Conservation (phyloP, 1,139 yeast species). For the Blastobotrys serpentis region DNA sequence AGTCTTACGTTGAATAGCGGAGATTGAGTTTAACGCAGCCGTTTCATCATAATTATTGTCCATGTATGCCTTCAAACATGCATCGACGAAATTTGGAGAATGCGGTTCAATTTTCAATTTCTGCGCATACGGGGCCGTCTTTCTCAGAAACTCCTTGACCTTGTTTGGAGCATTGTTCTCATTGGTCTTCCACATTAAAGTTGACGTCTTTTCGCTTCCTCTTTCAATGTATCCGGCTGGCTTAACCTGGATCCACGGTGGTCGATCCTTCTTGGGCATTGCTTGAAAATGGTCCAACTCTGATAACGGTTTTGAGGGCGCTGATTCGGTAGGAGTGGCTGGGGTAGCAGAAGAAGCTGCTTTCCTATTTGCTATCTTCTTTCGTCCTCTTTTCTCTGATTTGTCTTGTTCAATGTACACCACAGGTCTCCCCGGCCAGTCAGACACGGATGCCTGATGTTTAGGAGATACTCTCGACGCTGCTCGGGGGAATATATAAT, state of each 20-base stretch:
- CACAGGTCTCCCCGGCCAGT: slow-evolving; percentile 65
- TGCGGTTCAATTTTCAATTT: slow-evolving; percentile 48
- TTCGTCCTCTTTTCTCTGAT: slow-evolving; percentile 16
- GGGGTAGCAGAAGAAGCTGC: background rate
- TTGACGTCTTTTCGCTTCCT: slow-evolving; percentile 73
- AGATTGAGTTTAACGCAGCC: slow-evolving; percentile 45
- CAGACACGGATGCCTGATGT: slow-evolving; percentile 70
- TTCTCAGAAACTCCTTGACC: slow-evolving; percentile 55
- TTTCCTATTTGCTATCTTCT: slow-evolving; percentile 7
- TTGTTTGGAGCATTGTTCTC: slow-evolving; percentile 25
- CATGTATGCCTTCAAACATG: slow-evolving; percentile 56
- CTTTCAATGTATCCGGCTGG: slow-evolving; percentile 85
- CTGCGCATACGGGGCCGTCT: slow-evolving; percentile 58
- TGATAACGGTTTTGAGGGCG: slow-evolving; percentile 29
- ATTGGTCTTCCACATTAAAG: slow-evolving; percentile 63
- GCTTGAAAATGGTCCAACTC: slow-evolving; percentile 32
- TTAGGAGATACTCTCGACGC: slow-evolving; percentile 74
- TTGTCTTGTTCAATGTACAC: slow-evolving; percentile 57
- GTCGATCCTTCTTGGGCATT: slow-evolving; percentile 48
- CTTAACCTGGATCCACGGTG: slow-evolving; percentile 74
- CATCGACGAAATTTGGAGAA: slow-evolving; percentile 77
- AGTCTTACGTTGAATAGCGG: slow-evolving; percentile 52
- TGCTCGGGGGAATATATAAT: slow-evolving; percentile 79
- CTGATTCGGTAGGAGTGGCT: slow-evolving; percentile 28
- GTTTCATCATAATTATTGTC: slow-evolving; percentile 51